Conservation (phyloP, 257 asterid genomes). For the Mitragyna speciosa region DNA sequence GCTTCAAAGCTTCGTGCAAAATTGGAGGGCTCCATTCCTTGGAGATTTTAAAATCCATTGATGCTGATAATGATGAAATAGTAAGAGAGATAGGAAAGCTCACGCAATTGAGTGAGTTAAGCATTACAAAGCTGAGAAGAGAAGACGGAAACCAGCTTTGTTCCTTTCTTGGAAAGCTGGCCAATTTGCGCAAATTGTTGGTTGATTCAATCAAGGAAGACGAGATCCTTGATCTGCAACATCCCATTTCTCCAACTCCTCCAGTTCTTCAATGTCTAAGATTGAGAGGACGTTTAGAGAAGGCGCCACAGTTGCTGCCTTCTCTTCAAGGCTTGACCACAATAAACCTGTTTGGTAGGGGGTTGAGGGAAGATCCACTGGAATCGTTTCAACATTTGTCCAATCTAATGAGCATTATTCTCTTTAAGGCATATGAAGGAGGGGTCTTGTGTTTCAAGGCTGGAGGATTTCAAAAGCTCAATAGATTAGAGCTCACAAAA, state of each 20-base stretch:
- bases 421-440: too few relatives aligned
- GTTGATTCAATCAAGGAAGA: not conserved
- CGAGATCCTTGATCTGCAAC: constrained; percentile 17
- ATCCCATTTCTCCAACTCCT: not conserved
- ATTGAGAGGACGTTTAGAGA: constrained; percentile 3
- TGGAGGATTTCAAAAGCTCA: too few relatives aligned
- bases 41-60: too few relatives aligned
- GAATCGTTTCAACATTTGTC: too few relatives aligned
- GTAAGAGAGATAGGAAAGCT: constrained; percentile 16
- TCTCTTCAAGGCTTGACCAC: constrained; percentile 18
- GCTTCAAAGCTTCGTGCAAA: constrained; percentile 2
- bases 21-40: too few relatives aligned
- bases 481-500: too few relatives aligned
- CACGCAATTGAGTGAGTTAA: not conserved
- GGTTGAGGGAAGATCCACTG: too few relatives aligned
- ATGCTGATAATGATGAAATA: not conserved
- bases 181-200: not conserved
- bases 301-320: constrained; percentile 23
- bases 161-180: constrained; percentile 1
- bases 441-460: too few relatives aligned
- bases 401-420: too few relatives aligned
- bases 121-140: not conserved
- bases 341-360: too few relatives aligned
- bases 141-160: constrained; percentile 7
- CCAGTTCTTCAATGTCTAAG: not conserved